These are phyloP conservation scores for Lepidium africanum DNA, from an alignment of 345 rosid species.

Conservation along the genomic window DNA sequence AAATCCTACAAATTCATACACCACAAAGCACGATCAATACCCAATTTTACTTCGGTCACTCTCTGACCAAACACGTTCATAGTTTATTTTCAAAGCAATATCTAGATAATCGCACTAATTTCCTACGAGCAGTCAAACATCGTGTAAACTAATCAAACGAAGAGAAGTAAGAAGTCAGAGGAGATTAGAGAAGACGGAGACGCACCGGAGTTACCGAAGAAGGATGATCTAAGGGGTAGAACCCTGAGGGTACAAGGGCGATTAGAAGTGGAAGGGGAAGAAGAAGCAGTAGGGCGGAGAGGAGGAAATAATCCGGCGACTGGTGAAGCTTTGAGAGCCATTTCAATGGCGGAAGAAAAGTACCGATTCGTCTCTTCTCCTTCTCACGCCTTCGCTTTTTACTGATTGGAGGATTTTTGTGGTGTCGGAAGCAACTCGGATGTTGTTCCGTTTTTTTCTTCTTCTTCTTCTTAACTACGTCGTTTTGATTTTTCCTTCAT, in stretches of 20 bases:
- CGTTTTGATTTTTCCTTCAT: background rate
- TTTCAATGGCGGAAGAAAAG: constrained; percentile 12
- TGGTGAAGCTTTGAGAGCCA: constrained; percentile 44
- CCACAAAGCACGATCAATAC: background rate
- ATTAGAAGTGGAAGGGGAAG: constrained; percentile 16
- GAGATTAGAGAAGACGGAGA: background rate
- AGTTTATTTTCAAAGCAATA: background rate
- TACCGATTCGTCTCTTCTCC: background rate
- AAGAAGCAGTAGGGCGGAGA: constrained; percentile 22
- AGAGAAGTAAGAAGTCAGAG: background rate
- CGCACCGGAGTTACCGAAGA: constrained; percentile 29
- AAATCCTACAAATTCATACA: too few species aligned
- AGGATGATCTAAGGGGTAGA: constrained; percentile 30
- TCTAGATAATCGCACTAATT: background rate
- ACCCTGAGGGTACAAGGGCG: constrained; percentile 16
- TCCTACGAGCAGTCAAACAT: background rate
- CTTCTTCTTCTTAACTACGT: background rate
- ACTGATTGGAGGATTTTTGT: constrained; percentile 13
- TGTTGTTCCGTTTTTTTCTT: background rate
- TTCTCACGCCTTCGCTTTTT: background rate
- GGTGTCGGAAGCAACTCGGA: constrained; percentile 16
- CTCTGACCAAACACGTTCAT: constrained; percentile 1
- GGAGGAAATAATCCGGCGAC: constrained; percentile 31
- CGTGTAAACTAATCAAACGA: background rate
- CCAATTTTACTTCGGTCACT: background rate